phyloP scores from a whole-genome alignment of 2,329 filamentous ascomycete species.

The Hymenoscyphus infarciens region DNA sequence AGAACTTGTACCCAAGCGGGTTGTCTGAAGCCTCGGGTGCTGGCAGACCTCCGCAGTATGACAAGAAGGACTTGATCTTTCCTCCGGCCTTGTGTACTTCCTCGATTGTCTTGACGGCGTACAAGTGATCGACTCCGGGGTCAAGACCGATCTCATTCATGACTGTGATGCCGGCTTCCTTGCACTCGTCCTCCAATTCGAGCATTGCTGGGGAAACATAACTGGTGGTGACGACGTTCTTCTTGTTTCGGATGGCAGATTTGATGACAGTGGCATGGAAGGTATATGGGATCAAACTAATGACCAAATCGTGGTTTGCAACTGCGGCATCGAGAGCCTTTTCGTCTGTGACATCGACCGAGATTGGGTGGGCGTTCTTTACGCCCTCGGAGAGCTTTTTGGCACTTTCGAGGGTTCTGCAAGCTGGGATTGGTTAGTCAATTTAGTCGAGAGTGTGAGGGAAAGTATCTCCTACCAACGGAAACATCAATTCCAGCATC shows the following conservation, averaged over 20 bases:
- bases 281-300: conserved; percentile 86
- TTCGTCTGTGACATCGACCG: conserved; percentile 77
- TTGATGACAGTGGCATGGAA: conserved; percentile 89
- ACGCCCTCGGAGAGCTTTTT: conserved; percentile 71
- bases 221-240: conserved; percentile 91
- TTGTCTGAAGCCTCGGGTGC: conserved; percentile 75
- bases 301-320: conserved; percentile 73
- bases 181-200: conserved; percentile 77
- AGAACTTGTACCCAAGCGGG: conserved; percentile 92
- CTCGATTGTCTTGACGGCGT: conserved; percentile 83
- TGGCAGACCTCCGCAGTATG: conserved; percentile 79
- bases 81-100: conserved; percentile 84
- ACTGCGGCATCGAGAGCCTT: conserved; percentile 76
- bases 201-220: conserved; percentile 92
- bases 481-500: conserved; percentile 55
- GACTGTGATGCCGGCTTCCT: conserved; percentile 90
- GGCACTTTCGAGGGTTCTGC: conserved; percentile 74
- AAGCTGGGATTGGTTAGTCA: conserved; percentile 50
- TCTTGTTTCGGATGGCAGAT: conserved; percentile 88
- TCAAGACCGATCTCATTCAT: conserved; percentile 94
- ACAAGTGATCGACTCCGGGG: conserved; percentile 67
- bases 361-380: conserved; percentile 69
- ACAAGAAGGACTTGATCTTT: conserved; percentile 78
- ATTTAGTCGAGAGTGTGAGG: neutral
- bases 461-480: conserved; percentile 43